phyloP scores from a whole-genome alignment of 306 rosid species.

The Canavalia ensiformis region DNA sequence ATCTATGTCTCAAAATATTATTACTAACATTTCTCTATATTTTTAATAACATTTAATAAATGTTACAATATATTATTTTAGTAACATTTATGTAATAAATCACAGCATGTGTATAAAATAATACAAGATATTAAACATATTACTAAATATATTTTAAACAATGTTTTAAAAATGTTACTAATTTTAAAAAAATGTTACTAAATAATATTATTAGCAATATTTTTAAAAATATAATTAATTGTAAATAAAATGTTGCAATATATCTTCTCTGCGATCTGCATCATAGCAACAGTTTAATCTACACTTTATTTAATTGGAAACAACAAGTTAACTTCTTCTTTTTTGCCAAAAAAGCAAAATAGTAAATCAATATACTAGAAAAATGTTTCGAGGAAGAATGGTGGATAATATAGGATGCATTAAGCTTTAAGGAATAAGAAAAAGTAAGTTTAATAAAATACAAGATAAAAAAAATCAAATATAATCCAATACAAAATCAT shows the following conservation, averaged over 20 bases:
- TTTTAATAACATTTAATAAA: too few species aligned
- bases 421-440: slow-evolving; percentile 23
- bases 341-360: background rate
- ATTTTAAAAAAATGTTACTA: too few species aligned
- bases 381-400: slow-evolving; percentile 5
- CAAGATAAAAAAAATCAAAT: slow-evolving; percentile 9
- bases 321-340: slow-evolving; percentile 24
- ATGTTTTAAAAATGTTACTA: too few species aligned
- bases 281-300: slow-evolving; percentile 61
- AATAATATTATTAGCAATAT: too few species aligned
- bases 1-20: too few species aligned
- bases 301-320: slow-evolving; percentile 31
- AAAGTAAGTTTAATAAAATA: background rate
- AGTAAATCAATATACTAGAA: slow-evolving; percentile 22
- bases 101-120: too few species aligned
- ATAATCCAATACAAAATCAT: background rate
- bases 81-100: too few species aligned
- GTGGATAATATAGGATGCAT: slow-evolving; percentile 24
- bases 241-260: slow-evolving; percentile 7
- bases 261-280: slow-evolving; percentile 68
- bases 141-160: too few species aligned
- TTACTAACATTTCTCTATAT: too few species aligned
- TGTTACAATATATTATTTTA: too few species aligned
- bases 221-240: too few species aligned
- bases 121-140: too few species aligned